phyloP scores from a whole-genome alignment of 1,139 yeast genomes.

The Geotrichum klebahnii region DNA sequence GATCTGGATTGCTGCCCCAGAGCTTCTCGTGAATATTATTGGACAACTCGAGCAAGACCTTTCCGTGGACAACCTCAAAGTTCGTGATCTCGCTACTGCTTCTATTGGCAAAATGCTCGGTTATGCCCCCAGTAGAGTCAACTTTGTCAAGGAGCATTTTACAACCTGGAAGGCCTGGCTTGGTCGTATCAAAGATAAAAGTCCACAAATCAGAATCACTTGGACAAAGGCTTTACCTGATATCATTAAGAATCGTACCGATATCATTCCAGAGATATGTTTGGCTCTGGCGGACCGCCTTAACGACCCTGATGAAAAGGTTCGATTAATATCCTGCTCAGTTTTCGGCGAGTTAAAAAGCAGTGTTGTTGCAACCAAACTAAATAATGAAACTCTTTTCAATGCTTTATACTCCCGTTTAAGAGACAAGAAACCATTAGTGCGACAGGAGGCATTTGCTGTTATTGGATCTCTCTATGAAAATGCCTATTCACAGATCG shows the following conservation, averaged over 20 bases:
- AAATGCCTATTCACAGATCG: constrained; percentile 30
- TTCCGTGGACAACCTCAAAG: constrained; percentile 56
- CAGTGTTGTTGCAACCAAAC: constrained; percentile 37
- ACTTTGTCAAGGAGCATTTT: constrained; percentile 57
- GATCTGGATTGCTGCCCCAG: constrained; percentile 77
- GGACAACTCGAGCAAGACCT: constrained; percentile 80
- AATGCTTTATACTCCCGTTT: constrained; percentile 13
- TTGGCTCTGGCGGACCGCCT: constrained; percentile 64
- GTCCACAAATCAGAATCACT: constrained; percentile 56
- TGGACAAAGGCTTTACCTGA: constrained; percentile 63
- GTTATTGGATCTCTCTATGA: constrained; percentile 56
- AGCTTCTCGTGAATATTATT: constrained; percentile 64
- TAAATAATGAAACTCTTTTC: constrained; percentile 12
- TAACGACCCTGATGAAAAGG: constrained; percentile 71
- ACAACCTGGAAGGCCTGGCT: constrained; percentile 70
- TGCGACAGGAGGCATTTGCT: constrained; percentile 59
- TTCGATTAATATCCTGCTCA: constrained; percentile 59
- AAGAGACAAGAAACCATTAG: constrained; percentile 57
- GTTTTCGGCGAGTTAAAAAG: constrained; percentile 43
- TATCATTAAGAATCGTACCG: constrained; percentile 48
- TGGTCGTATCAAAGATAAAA: constrained; percentile 66
- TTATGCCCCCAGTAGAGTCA: constrained; percentile 47
- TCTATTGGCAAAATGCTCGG: constrained; percentile 68
- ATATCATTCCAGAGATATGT: constrained; percentile 48
- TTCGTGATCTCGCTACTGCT: constrained; percentile 66